These are phyloP conservation scores for Paratrimastix pyriformis DNA, from an alignment of 78 protist genomes.

Conservation along the genomic window DNA sequence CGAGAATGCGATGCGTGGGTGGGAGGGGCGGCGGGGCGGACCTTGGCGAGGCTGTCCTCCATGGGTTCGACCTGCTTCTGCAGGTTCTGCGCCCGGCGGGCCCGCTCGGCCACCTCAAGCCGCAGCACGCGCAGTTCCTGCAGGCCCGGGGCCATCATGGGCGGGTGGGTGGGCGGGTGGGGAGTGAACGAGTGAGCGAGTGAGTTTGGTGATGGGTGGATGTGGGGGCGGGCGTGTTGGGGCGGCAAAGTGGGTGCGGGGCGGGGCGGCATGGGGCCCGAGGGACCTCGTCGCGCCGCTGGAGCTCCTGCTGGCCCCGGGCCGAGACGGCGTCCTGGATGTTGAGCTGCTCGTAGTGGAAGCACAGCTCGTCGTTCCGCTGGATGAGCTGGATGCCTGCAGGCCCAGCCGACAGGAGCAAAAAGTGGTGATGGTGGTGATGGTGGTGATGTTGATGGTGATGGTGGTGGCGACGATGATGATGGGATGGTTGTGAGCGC, in stretches of 20 bases:
- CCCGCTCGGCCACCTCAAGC: slow-evolving; percentile 12
- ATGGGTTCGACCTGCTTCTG: not conserved
- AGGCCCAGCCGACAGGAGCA: too few species aligned
- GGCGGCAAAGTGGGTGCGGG: not conserved
- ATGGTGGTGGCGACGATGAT: too few species aligned
- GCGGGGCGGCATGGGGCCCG: not conserved
- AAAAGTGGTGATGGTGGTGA: too few species aligned
- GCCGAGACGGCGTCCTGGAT: slow-evolving; percentile 37
- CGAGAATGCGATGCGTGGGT: too few species aligned
- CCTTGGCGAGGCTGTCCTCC: slow-evolving; percentile 18
- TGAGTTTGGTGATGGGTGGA: too few species aligned
- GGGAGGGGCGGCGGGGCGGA: too few species aligned
- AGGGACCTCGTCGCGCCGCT: slow-evolving; percentile 33
- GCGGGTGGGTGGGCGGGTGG: not conserved
- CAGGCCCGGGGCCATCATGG: not conserved
- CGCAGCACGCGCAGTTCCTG: not conserved
- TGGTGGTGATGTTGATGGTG: too few species aligned
- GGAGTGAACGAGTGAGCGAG: too few species aligned
- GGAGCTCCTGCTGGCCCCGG: slow-evolving; percentile 36
- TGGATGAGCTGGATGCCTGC: slow-evolving; percentile 66
- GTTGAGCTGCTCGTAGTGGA: slow-evolving; percentile 63
- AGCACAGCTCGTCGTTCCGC: slow-evolving; percentile 72
- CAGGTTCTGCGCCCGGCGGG: slow-evolving; percentile 3
- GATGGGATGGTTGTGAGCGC: too few species aligned
- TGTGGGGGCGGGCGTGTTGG: too few species aligned